Evolutionary conservation across 2,329 filamentous ascomycete genomes (phyloP).

Genomic region (Botrytis squamosa): DNA sequence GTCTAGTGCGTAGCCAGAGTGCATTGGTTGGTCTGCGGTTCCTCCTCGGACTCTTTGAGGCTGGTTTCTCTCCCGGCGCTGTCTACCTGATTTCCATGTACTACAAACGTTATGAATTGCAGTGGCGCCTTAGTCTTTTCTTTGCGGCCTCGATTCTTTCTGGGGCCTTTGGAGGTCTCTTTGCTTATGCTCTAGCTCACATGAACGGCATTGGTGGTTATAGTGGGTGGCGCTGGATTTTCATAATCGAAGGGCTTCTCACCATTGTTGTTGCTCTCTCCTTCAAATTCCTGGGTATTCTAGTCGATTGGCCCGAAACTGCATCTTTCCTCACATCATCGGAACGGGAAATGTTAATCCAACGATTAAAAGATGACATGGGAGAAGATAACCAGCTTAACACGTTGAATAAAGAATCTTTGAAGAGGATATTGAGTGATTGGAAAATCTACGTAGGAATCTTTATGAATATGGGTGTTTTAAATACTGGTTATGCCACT

Average conservation of each 20-base stretch:
- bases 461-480: constrained; percentile 61
- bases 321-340: constrained; percentile 45
- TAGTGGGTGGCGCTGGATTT: constrained; percentile 45
- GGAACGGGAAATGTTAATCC: constrained; percentile 38
- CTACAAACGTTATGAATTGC: constrained; percentile 50
- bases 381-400: constrained; percentile 32
- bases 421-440: constrained; percentile 45
- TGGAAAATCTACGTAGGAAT: constrained; percentile 45
- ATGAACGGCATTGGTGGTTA: constrained; percentile 52
- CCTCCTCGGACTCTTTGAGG: constrained; percentile 54
- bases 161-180: constrained; percentile 54
- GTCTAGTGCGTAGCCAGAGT: constrained; percentile 50
- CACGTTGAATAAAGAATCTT: constrained; percentile 38
- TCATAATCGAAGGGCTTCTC: constrained; percentile 47
- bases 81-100: constrained; percentile 50
- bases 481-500: constrained; percentile 44
- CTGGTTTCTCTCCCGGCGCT: constrained; percentile 62
- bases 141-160: constrained; percentile 53
- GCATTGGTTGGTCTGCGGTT: constrained; percentile 66
- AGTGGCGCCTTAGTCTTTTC: constrained; percentile 53
- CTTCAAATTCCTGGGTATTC: constrained; percentile 43
- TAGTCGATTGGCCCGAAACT: constrained; percentile 47
- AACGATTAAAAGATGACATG: constrained; percentile 30
- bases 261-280: constrained; percentile 38
- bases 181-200: constrained; percentile 54